phyloP scores from a whole-genome alignment of 805 yeast species.

The Metschnikowia dekortorum region DNA sequence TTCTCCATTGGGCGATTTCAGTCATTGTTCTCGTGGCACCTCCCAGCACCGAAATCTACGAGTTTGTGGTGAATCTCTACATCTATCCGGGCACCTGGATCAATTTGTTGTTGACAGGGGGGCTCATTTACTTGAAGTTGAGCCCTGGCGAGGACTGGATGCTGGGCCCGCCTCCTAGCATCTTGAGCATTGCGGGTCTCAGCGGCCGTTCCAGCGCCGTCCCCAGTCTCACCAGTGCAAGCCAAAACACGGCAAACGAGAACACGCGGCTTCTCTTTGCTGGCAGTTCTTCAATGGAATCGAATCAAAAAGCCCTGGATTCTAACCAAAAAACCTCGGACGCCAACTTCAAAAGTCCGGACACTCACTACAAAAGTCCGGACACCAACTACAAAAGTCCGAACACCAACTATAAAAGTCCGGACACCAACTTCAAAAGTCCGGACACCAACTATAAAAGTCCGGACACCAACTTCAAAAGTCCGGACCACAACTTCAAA shows the following conservation, averaged over 20 bases:
- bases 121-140: constrained; percentile 48
- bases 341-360: too few relatives aligned
- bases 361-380: too few relatives aligned
- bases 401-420: too few relatives aligned
- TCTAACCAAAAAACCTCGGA: too few relatives aligned
- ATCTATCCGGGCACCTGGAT: constrained; percentile 64
- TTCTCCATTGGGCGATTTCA: constrained; percentile 54
- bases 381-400: too few relatives aligned
- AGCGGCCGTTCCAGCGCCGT: neutral
- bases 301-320: too few relatives aligned
- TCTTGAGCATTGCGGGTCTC: neutral
- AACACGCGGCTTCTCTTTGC: neutral
- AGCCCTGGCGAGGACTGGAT: constrained; percentile 36
- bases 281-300: neutral
- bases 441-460: too few relatives aligned
- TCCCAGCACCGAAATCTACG: constrained; percentile 61
- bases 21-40: constrained; percentile 51
- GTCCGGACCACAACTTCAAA: too few relatives aligned
- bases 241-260: neutral
- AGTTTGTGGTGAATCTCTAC: constrained; percentile 57
- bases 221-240: neutral
- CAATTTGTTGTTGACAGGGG: constrained; percentile 47
- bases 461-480: too few relatives aligned
- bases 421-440: too few relatives aligned
- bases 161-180: constrained; percentile 34